Evolutionary conservation across 2,329 filamentous ascomycete genomes (phyloP).

Genomic region (Penicillium frequentans): DNA sequence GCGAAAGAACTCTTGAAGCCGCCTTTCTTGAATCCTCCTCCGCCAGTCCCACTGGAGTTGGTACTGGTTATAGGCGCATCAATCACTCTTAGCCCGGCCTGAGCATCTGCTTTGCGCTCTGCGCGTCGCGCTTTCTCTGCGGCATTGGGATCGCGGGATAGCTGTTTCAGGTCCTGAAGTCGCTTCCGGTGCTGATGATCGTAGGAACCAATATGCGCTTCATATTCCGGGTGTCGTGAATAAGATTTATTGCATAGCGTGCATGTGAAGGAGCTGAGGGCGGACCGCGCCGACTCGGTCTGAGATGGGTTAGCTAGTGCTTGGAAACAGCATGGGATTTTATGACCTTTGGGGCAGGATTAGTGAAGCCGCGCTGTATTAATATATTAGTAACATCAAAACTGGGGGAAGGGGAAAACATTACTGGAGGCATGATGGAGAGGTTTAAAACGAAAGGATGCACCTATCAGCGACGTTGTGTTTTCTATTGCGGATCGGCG

Average conservation of each 20-base stretch:
- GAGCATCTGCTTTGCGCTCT: constrained; percentile 44
- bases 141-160: constrained; percentile 44
- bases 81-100: constrained; percentile 41
- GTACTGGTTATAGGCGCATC: constrained; percentile 30
- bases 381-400: not conserved
- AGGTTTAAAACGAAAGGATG: not conserved
- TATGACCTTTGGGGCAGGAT: constrained; percentile 47
- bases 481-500: constrained; percentile 15
- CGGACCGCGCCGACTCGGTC: constrained; percentile 69
- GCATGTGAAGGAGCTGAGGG: constrained; percentile 78
- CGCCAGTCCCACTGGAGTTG: constrained; percentile 12
- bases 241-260: constrained; percentile 92
- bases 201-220: constrained; percentile 90
- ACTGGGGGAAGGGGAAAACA: not conserved
- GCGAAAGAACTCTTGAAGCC: constrained; percentile 79
- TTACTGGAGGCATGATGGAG: constrained; percentile 36
- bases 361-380: constrained; percentile 47
- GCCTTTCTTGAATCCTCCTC: constrained; percentile 68
- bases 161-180: constrained; percentile 47
- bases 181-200: constrained; percentile 91
- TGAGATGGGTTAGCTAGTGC: constrained; percentile 20
- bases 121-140: constrained; percentile 44
- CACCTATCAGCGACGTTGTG: constrained; percentile 16
- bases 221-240: constrained; percentile 91
- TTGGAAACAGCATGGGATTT: not conserved